A percentile compares a stretch with the other conserved stretches of the same genome.
phyloP scores from a whole-genome alignment of 2,329 filamentous ascomycete species.

The Hortaea werneckii region DNA sequence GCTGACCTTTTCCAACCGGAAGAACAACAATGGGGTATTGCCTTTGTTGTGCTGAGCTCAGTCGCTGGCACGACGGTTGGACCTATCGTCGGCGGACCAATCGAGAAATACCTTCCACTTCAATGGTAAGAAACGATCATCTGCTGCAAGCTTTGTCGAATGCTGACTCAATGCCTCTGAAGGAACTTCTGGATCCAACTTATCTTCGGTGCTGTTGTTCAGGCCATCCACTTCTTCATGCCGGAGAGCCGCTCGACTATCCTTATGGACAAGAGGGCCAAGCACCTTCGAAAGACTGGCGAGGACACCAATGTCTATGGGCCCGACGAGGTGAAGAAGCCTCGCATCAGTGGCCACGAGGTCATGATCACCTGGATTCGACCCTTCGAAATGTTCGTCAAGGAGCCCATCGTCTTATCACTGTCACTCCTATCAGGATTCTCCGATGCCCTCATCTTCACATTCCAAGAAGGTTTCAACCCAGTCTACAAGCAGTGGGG shows the following conservation, averaged over 20 bases:
- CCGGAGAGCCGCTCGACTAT: conserved; percentile 70
- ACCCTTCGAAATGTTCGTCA: conserved; percentile 63
- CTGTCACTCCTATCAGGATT: conserved; percentile 64
- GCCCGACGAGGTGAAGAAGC: conserved; percentile 54
- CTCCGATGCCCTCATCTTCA: conserved; percentile 66
- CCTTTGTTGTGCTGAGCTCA: conserved; percentile 38
- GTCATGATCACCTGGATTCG: conserved; percentile 45
- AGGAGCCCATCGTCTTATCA: conserved; percentile 62
- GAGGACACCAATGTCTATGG: conserved; percentile 55
- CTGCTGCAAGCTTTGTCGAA: neutral
- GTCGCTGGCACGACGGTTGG: conserved; percentile 23
- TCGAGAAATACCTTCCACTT: conserved; percentile 32
- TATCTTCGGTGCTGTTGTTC: conserved; percentile 64
- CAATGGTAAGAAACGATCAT: neutral
- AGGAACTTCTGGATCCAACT: conserved; percentile 77
- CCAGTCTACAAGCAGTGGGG: conserved; percentile 56
- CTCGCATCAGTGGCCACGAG: conserved; percentile 30
- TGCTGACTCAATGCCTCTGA: conserved; percentile 49
- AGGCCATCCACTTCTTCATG: conserved; percentile 46
- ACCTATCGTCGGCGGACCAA: conserved; percentile 24
- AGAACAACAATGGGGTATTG: conserved; percentile 49
- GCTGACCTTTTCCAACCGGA: conserved; percentile 52
- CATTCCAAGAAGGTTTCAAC: conserved; percentile 61
- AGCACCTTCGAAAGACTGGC: conserved; percentile 48
- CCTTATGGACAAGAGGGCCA: conserved; percentile 66